Conservation (phyloP, 805 yeast genomes). For the Kodamaea hsintzibuensis region DNA sequence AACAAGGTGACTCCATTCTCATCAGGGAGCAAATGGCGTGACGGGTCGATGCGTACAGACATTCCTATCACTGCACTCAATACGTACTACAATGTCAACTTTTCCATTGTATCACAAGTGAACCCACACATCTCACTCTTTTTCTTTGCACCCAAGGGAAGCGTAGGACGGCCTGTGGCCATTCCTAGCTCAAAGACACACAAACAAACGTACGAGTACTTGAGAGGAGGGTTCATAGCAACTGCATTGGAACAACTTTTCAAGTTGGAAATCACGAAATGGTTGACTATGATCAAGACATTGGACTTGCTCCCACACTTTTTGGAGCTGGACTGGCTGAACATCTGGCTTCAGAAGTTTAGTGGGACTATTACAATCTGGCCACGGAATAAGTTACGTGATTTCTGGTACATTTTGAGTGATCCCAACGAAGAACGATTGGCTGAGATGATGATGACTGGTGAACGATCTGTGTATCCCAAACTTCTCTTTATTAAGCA, state of each 20-base stretch:
- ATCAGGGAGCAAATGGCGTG: constrained; percentile 75
- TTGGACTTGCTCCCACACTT: constrained; percentile 68
- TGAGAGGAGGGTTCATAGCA: constrained; percentile 77
- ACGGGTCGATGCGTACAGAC: constrained; percentile 78
- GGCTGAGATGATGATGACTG: constrained; percentile 55
- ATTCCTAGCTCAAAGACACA: constrained; percentile 44
- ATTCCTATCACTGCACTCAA: constrained; percentile 74
- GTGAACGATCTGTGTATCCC: constrained; percentile 68
- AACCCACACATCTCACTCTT: constrained; percentile 79
- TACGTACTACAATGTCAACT: constrained; percentile 73
- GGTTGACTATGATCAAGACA: constrained; percentile 66
- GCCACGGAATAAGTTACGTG: constrained; percentile 62
- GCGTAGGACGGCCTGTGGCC: constrained; percentile 77
- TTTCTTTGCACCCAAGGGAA: constrained; percentile 76
- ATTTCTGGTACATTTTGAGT: constrained; percentile 61
- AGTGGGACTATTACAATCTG: constrained; percentile 76
- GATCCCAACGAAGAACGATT: constrained; percentile 67
- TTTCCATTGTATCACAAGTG: constrained; percentile 76
- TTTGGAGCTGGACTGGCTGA: constrained; percentile 79
- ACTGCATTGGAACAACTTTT: constrained; percentile 70
- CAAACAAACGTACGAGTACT: constrained; percentile 35
- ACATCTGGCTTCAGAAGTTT: constrained; percentile 70
- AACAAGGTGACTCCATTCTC: constrained; percentile 61
- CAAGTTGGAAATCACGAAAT: constrained; percentile 73
- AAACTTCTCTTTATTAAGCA: constrained; percentile 64